Evolutionary conservation across 1,284 basidiomycete genomes (phyloP).

Genomic region (Trametes sp.): DNA sequence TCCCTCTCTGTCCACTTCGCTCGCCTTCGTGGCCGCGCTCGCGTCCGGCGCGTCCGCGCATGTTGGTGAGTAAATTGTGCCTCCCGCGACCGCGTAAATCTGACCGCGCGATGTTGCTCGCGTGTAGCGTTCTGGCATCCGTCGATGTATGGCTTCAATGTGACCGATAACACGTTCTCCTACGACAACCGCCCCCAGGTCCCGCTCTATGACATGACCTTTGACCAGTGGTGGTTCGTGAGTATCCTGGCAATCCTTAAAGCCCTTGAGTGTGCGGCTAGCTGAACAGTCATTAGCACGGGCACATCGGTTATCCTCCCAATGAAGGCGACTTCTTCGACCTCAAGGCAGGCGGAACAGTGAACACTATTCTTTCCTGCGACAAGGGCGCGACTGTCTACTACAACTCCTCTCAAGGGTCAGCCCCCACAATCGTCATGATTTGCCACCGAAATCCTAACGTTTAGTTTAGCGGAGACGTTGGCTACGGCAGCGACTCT

Average conservation of each 20-base stretch:
- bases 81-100: not conserved
- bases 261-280: not conserved
- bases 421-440: not conserved
- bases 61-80: slow-evolving; percentile 22
- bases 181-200: slow-evolving; percentile 65
- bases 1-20: slow-evolving; percentile 29
- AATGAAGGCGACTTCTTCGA: slow-evolving; percentile 61
- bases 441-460: not conserved
- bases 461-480: slow-evolving; percentile 49
- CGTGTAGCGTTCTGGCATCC: slow-evolving; percentile 42
- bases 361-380: slow-evolving; percentile 61
- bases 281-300: slow-evolving; percentile 45
- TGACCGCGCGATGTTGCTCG: not conserved
- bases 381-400: slow-evolving; percentile 64
- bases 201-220: slow-evolving; percentile 61
- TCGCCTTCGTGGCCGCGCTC: slow-evolving; percentile 36
- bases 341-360: slow-evolving; percentile 60
- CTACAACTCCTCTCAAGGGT: slow-evolving; percentile 53
- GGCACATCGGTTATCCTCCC: slow-evolving; percentile 63
- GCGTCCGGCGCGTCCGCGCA: slow-evolving; percentile 38
- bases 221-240: slow-evolving; percentile 75
- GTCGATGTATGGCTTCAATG: slow-evolving; percentile 63
- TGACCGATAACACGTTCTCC: slow-evolving; percentile 54
- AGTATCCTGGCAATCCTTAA: slow-evolving; percentile 27
- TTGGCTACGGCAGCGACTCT: slow-evolving; percentile 50